These are phyloP conservation scores for Beta vulgaris DNA, from an alignment of 148 eudicot genomes.

Conservation along the genomic window DNA sequence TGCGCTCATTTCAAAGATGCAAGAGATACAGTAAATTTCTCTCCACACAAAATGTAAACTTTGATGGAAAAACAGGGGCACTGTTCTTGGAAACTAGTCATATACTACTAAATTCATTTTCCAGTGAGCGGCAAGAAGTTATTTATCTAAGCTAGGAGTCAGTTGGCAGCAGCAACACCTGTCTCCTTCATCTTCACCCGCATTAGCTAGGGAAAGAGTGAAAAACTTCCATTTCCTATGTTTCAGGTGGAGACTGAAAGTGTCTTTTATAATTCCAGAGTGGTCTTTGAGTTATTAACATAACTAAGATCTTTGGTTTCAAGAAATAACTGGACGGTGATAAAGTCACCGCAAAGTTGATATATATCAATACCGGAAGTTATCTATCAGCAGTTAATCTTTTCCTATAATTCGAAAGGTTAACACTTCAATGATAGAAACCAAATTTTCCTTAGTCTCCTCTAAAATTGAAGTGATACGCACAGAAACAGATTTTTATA, in stretches of 20 bases:
- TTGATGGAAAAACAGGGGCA: not conserved
- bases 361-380: not conserved
- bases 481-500: too few species aligned
- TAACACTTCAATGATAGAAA: not conserved
- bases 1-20: constrained; percentile 20
- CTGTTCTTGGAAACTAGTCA: not conserved
- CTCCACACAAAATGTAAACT: not conserved
- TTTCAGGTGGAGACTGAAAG: not conserved
- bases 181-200: not conserved
- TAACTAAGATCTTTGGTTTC: not conserved
- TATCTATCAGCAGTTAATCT: not conserved
- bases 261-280: too few species aligned
- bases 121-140: not conserved
- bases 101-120: too few species aligned
- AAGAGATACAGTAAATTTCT: not conserved
- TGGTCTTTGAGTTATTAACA: too few species aligned
- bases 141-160: not conserved
- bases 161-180: not conserved
- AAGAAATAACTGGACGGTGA: not conserved
- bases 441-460: not conserved
- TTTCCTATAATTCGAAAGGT: not conserved
- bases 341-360: not conserved
- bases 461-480: not conserved
- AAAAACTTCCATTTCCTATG: not conserved
- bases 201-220: not conserved